These are phyloP conservation scores for Claviceps digitariae DNA, from an alignment of 2,329 filamentous ascomycete species.

Conservation along the genomic window DNA sequence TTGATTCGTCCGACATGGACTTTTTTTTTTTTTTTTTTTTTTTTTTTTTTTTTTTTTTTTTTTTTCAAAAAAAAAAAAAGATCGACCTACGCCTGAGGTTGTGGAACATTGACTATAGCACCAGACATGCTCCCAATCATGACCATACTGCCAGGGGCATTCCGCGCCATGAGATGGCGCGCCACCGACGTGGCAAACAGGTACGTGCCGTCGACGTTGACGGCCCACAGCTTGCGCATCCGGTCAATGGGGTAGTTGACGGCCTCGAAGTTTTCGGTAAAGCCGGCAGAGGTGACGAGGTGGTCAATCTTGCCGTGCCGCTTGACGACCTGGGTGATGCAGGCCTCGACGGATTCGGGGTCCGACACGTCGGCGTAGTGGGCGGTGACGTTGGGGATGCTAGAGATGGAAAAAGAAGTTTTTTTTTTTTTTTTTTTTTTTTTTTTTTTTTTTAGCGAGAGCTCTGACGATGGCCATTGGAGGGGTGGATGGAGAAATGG, in stretches of 20 bases:
- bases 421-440: too few relatives aligned
- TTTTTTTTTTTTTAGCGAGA: too few relatives aligned
- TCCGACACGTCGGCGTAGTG: slow-evolving; percentile 83
- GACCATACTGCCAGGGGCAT: slow-evolving; percentile 71
- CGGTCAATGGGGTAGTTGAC: slow-evolving; percentile 83
- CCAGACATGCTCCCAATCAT: slow-evolving; percentile 95
- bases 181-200: slow-evolving; percentile 75
- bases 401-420: not conserved
- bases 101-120: slow-evolving; percentile 84
- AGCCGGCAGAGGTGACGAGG: slow-evolving; percentile 90
- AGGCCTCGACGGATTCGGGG: slow-evolving; percentile 61
- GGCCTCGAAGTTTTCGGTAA: slow-evolving; percentile 91
- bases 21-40: too few relatives aligned
- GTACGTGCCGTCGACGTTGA: slow-evolving; percentile 89
- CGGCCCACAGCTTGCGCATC: slow-evolving; percentile 84
- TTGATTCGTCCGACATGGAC: too few relatives aligned
- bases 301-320: slow-evolving; percentile 73
- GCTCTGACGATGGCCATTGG: not conserved
- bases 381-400: slow-evolving; percentile 70
- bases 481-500: too few relatives aligned
- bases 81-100: slow-evolving; percentile 61
- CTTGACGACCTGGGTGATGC: slow-evolving; percentile 46
- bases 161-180: slow-evolving; percentile 74
- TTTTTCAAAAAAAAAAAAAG: not conserved
- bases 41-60: too few relatives aligned